phyloP scores from a whole-genome alignment of 352 stramenopile genomes.

The Pythium dissotocum region DNA sequence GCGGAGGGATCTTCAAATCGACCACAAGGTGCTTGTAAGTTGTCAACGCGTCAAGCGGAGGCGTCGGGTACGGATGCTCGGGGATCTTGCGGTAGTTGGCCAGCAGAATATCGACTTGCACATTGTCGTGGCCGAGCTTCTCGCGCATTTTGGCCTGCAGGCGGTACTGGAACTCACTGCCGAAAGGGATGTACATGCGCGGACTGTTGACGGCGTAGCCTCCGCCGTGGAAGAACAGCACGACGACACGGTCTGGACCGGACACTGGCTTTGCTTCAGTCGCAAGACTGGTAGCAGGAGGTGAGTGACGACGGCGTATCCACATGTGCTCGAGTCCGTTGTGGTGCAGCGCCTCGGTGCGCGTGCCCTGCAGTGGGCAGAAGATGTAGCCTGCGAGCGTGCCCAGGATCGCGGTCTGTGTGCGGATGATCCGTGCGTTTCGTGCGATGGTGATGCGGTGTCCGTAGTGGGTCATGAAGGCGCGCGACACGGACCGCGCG shows the following conservation, averaged over 20 bases:
- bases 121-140: slow-evolving; percentile 27
- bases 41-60: slow-evolving; percentile 13
- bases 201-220: slow-evolving; percentile 48
- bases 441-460: slow-evolving; percentile 9
- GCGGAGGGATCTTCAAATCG: slow-evolving; percentile 44
- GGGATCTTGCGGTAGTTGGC: slow-evolving; percentile 35
- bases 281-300: background rate
- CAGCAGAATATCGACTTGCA: slow-evolving; percentile 38
- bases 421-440: slow-evolving; percentile 20
- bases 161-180: slow-evolving; percentile 25
- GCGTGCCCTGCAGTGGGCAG: slow-evolving; percentile 11
- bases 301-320: slow-evolving; percentile 6
- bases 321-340: slow-evolving; percentile 34
- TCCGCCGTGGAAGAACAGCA: slow-evolving; percentile 61
- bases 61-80: slow-evolving; percentile 20
- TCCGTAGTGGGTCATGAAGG: slow-evolving; percentile 20
- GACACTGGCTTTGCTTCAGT: background rate
- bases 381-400: slow-evolving; percentile 9
- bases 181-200: slow-evolving; percentile 42
- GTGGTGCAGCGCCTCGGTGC: slow-evolving; percentile 7
- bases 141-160: slow-evolving; percentile 26
- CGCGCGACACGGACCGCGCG: slow-evolving; percentile 16
- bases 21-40: slow-evolving; percentile 31
- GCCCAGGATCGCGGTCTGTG: slow-evolving; percentile 14
- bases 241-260: slow-evolving; percentile 28